Percentiles rank a stretch among this genome's conserved stretches.
These are phyloP conservation scores for Astrothelium macrocarpum DNA, from an alignment of 495 filamentous ascomycete genomes.

Conservation along the genomic window DNA sequence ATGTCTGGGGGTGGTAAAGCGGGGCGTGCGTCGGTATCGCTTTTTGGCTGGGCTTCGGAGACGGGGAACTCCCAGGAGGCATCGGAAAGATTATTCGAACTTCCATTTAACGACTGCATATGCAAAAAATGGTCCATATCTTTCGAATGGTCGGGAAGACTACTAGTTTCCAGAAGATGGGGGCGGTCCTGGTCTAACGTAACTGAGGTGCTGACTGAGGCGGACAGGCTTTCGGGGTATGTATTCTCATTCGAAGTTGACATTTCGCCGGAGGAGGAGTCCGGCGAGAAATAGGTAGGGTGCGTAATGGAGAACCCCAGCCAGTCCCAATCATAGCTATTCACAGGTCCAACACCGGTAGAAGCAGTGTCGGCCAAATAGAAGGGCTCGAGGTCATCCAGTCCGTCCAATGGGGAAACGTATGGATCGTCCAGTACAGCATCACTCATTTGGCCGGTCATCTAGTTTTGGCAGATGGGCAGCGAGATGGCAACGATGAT, in stretches of 20 bases:
- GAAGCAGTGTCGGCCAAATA: background rate
- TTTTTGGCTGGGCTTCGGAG: background rate
- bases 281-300: background rate
- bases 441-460: background rate
- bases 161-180: slow-evolving; percentile 6
- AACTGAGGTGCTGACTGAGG: background rate
- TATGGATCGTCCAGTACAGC: background rate
- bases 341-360: slow-evolving; percentile 5
- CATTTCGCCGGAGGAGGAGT: slow-evolving; percentile 3
- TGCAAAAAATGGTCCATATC: slow-evolving; percentile 5
- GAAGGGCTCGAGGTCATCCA: background rate
- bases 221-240: slow-evolving; percentile 1
- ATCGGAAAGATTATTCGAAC: slow-evolving; percentile 1
- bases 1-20: background rate
- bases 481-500: background rate
- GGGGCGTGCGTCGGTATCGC: background rate
- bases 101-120: slow-evolving; percentile 1
- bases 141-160: background rate
- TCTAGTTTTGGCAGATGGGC: background rate
- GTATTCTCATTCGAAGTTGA: background rate
- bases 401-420: slow-evolving; percentile 1
- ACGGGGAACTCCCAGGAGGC: background rate
- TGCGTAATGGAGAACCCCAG: slow-evolving; percentile 4
- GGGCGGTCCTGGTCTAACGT: slow-evolving; percentile 2
- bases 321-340: slow-evolving; percentile 6